Evolutionary conservation across 2,329 filamentous ascomycete species (phyloP).

Genomic region (Paecilomyces variotii): DNA sequence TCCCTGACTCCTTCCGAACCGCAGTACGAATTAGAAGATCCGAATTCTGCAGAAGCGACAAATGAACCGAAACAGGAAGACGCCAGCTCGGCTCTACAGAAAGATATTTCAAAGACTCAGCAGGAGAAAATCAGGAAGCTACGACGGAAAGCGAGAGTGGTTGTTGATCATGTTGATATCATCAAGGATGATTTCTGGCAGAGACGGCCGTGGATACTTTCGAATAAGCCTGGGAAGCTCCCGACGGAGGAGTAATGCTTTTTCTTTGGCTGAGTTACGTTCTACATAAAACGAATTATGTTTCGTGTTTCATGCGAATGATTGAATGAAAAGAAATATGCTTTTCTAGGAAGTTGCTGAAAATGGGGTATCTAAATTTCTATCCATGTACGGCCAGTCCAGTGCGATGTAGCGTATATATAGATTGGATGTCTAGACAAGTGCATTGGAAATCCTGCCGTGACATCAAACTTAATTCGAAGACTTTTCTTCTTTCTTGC

Average conservation of each 20-base stretch:
- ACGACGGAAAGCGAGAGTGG: constrained; percentile 69
- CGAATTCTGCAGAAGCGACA: constrained; percentile 36
- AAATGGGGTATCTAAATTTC: neutral
- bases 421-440: neutral
- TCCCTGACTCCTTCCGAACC: neutral
- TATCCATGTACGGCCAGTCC: neutral
- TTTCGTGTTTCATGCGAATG: neutral
- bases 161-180: constrained; percentile 81
- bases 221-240: constrained; percentile 63
- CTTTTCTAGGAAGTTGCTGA: neutral
- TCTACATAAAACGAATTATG: neutral
- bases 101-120: constrained; percentile 66
- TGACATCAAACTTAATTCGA: neutral
- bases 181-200: constrained; percentile 96
- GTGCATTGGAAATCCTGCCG: neutral
- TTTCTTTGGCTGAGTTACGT: constrained; percentile 4
- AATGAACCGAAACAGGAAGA: constrained; percentile 42
- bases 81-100: constrained; percentile 24
- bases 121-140: constrained; percentile 75
- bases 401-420: neutral
- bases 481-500: constrained; percentile 16
- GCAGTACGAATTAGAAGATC: constrained; percentile 64
- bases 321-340: neutral
- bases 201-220: constrained; percentile 72
- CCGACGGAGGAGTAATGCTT: constrained; percentile 41